Conservation (phyloP, 2,329 filamentous ascomycete species). For the Ceratocystis variospora region DNA sequence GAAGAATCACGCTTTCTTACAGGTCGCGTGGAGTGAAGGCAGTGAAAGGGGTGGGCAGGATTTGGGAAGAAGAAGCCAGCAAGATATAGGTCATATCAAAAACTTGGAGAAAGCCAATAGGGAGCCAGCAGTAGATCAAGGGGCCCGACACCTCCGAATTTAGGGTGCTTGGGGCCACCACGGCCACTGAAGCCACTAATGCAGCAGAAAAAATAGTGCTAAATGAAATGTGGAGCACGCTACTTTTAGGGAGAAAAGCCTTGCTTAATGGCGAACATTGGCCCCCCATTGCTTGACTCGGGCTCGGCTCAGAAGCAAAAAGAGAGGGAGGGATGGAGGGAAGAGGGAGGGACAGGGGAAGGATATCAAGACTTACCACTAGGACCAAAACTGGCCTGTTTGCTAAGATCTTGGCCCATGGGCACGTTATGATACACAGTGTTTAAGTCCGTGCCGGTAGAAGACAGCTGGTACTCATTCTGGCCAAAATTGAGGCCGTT, state of each 20-base stretch:
- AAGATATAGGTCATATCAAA: no score
- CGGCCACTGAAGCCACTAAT: background rate
- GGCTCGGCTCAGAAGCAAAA: background rate
- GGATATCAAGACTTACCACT: background rate
- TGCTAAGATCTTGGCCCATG: background rate
- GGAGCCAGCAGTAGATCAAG: background rate
- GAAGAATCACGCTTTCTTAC: background rate
- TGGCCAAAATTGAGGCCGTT: conserved; percentile 25
- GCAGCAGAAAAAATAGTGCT: background rate
- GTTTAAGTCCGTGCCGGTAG: conserved; percentile 3
- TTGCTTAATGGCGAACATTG: background rate
- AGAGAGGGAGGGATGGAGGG: background rate
- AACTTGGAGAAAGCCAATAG: background rate
- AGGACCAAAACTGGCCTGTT: background rate
- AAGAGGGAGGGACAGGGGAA: background rate
- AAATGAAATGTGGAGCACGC: background rate
- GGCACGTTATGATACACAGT: conserved; percentile 2
- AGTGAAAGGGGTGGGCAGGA: background rate
- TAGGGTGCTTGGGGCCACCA: background rate
- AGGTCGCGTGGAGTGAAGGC: background rate
- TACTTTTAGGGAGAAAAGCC: background rate
- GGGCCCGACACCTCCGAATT: background rate
- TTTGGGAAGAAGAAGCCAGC: background rate
- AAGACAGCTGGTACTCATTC: conserved; percentile 32
- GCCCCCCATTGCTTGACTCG: background rate